These are phyloP conservation scores for Phlyctochytrium arcticum DNA, from an alignment of 192 early-diverging fungal genomes.

Conservation along the genomic window DNA sequence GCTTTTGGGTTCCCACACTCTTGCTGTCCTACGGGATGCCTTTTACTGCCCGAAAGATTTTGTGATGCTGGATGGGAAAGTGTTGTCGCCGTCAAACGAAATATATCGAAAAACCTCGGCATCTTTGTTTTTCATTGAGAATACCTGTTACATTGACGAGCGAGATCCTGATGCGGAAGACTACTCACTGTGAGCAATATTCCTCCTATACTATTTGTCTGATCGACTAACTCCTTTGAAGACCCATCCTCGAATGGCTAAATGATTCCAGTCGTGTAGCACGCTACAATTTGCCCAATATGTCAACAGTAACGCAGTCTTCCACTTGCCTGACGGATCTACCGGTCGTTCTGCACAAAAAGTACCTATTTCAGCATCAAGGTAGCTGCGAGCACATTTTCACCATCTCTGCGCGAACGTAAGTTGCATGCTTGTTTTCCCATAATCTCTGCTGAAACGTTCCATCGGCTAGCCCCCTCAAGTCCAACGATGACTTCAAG, in stretches of 20 bases:
- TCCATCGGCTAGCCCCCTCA: not conserved
- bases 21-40: constrained; percentile 64
- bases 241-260: constrained; percentile 69
- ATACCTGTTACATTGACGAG: constrained; percentile 69
- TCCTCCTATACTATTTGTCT: not conserved
- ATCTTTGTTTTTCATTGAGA: constrained; percentile 75
- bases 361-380: constrained; percentile 74
- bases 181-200: constrained; percentile 55
- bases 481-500: not conserved
- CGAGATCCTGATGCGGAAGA: constrained; percentile 55
- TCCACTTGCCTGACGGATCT: constrained; percentile 60
- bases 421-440: constrained; percentile 33
- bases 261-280: constrained; percentile 46
- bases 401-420: constrained; percentile 63
- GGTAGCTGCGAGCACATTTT: constrained; percentile 75
- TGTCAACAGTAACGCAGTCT: constrained; percentile 38
- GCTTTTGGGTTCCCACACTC: constrained; percentile 62
- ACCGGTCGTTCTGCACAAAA: constrained; percentile 56
- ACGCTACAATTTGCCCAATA: constrained; percentile 12
- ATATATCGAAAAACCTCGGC: constrained; percentile 58
- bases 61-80: constrained; percentile 40
- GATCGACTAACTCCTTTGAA: constrained; percentile 6
- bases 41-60: constrained; percentile 71
- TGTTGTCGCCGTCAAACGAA: no score
- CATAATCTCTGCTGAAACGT: no score